Base-by-base conservation (phyloP, 345 rosid genomes). In the Balakata baccata region DNA sequence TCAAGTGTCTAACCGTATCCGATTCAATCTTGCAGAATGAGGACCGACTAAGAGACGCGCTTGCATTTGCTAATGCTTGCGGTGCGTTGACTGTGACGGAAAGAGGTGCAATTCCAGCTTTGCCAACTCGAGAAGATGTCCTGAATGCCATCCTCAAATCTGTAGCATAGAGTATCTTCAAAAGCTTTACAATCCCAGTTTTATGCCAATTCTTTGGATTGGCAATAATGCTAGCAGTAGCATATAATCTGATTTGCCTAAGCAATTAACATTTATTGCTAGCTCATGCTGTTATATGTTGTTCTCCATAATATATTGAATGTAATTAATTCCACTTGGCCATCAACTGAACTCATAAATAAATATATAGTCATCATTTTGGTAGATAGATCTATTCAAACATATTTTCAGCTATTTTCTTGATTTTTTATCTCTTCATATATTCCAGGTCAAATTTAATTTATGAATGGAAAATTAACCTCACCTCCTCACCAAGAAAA, bases 31-130 rank as follows among this genome's bases (percentile, higher is more conserved):
- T 65, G 71, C 57, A 94, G 99, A 85, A 89, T 16, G 98, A 95
- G 75, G 87, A 75, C 25, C 81, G 80, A 77, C 80, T 95, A 52
- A 81, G 90, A 81, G 92, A 89, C 7, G 94, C 93, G 49, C 89
- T 95, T 2, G 78, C 76, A 81, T 95, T 90, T 83, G 94, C 99
- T 10, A 95, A 95, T 63, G 96, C 89, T 0, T 95, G 99, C 11
- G 99, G 98, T 29, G 99, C 99, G 46, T 83, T 95, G 79, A 88
- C 99, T 0, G 99, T 92, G 45, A 92, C 63, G 22, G 94, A 86
- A 74, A 86, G 99, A 85, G 99, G 97, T 25, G 97, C 97, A 11
- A 95, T 95, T 43, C 98, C 99, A 0, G 97, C 98, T 1, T 84
- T 95, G 84, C 98, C 99, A 14, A 89, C 94, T 0, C 84, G 65